Base-by-base conservation (phyloP, 202 grass and related monocot genomes). In the Cymbopogon flexuosus region DNA sequence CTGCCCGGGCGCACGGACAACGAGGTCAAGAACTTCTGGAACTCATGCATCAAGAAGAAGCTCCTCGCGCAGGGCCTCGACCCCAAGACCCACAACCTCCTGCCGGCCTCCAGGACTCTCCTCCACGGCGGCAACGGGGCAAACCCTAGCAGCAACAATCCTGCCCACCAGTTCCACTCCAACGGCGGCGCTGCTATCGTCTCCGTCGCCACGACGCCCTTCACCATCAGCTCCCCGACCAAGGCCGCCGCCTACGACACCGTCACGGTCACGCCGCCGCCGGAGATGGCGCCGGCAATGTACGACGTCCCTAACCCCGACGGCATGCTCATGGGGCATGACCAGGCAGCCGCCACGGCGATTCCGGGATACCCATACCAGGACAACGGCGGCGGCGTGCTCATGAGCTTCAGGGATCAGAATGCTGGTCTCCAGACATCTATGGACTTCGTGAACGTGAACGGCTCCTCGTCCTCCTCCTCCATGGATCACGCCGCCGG, bases 1-100 rank as follows among this genome's bases (percentile, higher is more conserved):
- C 88, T 99, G 1, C 92, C 96, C 0, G 96, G 96, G 34, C 89
- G 96, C 74, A 99, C 96, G 47, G 96, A 99, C 79, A 99, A 99
- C 70, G 96, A 99, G 81, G 96, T 99, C 23, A 99, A 99, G 87
- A 99, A 99, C 76, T 96, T 99, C 21, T 99, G 96, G 96, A 99
- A 99, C 75, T 93, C 96, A 16, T 99, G 90, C 88, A 96, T 99
- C 84, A 99, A 96, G 90, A 99, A 99, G 87, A 99, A 99, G 81
- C 80, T 99, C 68, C 89, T 99, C 49, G 90, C 96, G 31, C 96
- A 99, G 62, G 96, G 96, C n/a, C 80, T 99, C 51, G 96, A 99
- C 72, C 92, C 96, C 35, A 96, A 84, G 88, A 96, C 96, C 18
- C 96, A 99, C 83, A 99, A 99, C 85, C 87, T 99, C 15, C 91